phyloP scores from a whole-genome alignment of 768 basidiomycete genomes.

The Galerina marginata region DNA sequence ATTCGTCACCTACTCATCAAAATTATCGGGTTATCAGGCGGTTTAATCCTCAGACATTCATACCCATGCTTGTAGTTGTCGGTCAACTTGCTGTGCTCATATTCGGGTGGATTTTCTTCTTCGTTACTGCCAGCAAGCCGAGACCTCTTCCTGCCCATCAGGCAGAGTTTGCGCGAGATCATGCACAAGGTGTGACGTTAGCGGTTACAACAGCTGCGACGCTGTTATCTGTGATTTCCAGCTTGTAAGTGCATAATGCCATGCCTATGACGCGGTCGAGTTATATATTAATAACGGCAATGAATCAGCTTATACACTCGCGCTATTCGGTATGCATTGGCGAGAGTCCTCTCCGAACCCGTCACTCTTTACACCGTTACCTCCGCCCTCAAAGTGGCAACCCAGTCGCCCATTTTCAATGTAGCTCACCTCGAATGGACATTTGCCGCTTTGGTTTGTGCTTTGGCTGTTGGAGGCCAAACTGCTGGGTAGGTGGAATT shows the following conservation, averaged over 20 bases:
- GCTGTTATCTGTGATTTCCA: conserved; percentile 13
- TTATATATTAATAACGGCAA: background rate
- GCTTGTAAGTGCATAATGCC: conserved; percentile 13
- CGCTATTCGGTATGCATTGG: conserved; percentile 23
- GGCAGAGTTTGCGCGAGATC: conserved; percentile 14
- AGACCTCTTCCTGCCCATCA: conserved; percentile 11
- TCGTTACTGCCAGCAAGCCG: conserved; percentile 16
- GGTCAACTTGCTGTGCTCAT: conserved; percentile 6
- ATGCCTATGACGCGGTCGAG: background rate
- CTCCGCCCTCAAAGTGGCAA: conserved; percentile 17
- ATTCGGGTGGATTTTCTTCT: conserved; percentile 26
- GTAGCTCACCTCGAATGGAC: conserved; percentile 22
- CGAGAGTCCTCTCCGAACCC: conserved; percentile 12
- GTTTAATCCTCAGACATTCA: conserved; percentile 3
- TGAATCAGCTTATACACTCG: conserved; percentile 20
- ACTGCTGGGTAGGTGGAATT: conserved; percentile 20
- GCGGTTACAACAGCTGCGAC: conserved; percentile 21
- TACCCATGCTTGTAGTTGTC: conserved; percentile 5
- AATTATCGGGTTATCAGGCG: background rate
- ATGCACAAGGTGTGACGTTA: conserved; percentile 24
- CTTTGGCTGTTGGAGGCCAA: conserved; percentile 18
- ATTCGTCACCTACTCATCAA: too few relatives aligned
- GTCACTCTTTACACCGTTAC: conserved; percentile 23
- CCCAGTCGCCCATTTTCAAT: conserved; percentile 18
- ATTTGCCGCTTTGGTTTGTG: conserved; percentile 17